phyloP scores from a whole-genome alignment of 169 alveolate species.

The Eimeria tenella region DNA sequence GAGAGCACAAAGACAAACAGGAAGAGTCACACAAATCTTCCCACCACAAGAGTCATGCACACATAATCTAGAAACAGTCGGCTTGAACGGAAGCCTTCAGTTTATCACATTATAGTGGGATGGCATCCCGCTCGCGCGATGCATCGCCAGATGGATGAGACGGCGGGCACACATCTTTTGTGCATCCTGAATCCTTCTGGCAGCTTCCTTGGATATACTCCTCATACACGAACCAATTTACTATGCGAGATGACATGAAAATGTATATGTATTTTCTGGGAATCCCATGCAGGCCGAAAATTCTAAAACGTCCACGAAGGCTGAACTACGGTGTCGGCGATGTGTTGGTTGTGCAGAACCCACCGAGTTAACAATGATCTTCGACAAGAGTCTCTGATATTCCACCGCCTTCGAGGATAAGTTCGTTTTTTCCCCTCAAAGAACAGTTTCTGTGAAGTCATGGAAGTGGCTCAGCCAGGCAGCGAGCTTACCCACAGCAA shows the following conservation, averaged over 20 bases:
- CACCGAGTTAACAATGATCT: conserved; percentile 18
- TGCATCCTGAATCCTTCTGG: neutral
- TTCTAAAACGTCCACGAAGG: neutral
- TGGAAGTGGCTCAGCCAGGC: conserved; percentile 27
- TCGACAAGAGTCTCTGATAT: conserved; percentile 40
- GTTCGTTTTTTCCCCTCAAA: conserved; percentile 42
- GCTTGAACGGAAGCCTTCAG: neutral
- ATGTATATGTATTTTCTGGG: conserved; percentile 25
- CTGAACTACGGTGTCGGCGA: conserved; percentile 24
- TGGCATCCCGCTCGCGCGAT: conserved; percentile 51
- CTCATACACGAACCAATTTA: neutral
- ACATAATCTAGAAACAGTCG: neutral
- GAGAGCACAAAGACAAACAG: neutral
- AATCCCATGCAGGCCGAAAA: conserved; percentile 9
- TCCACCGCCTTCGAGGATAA: conserved; percentile 60
- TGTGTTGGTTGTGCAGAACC: conserved; percentile 8
- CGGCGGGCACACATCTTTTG: conserved; percentile 12
- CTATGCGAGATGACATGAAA: neutral
- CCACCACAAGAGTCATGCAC: neutral
- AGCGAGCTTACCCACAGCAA: conserved; percentile 63
- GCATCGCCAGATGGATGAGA: conserved; percentile 53
- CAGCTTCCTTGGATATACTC: neutral
- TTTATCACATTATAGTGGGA: neutral
- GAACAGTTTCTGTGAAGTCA: conserved; percentile 40
- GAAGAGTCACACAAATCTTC: neutral